phyloP scores from a whole-genome alignment of 495 filamentous ascomycete species.

The Margaritispora aquatica region DNA sequence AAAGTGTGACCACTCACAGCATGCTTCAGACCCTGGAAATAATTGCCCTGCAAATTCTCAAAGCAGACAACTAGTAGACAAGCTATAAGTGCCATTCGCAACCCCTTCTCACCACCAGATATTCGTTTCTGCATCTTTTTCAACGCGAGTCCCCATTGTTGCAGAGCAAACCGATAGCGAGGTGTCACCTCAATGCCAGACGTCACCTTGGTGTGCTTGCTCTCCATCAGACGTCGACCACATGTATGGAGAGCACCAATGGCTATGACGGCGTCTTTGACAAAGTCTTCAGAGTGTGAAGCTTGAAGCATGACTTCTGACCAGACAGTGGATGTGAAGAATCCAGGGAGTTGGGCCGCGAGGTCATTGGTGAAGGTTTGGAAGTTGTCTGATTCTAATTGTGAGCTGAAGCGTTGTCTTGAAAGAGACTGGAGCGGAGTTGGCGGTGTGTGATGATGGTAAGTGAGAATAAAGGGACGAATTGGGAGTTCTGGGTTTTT shows the following conservation, averaged over 20 bases:
- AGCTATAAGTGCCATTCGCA: neutral
- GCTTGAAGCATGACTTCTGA: neutral
- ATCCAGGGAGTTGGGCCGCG: neutral
- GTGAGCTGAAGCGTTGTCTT: neutral
- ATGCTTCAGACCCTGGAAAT: neutral
- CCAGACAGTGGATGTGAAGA: slow-evolving; percentile 1
- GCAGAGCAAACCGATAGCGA: neutral
- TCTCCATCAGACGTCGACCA: neutral
- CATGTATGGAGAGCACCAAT: neutral
- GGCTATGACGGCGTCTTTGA: neutral
- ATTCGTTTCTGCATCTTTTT: neutral
- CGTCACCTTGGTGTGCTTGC: neutral
- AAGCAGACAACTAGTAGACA: neutral
- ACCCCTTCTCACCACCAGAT: neutral
- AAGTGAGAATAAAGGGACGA: neutral
- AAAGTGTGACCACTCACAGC: neutral
- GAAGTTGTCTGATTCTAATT: slow-evolving; percentile 1
- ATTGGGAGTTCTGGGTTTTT: neutral
- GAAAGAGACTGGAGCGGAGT: neutral
- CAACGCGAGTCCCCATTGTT: neutral
- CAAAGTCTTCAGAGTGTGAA: neutral
- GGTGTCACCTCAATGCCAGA: neutral
- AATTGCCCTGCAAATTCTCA: slow-evolving; percentile 1
- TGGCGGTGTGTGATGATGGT: neutral
- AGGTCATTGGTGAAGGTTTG: neutral